Base-by-base conservation (phyloP, 2,329 filamentous ascomycete species). In the Colletotrichum sidae region DNA sequence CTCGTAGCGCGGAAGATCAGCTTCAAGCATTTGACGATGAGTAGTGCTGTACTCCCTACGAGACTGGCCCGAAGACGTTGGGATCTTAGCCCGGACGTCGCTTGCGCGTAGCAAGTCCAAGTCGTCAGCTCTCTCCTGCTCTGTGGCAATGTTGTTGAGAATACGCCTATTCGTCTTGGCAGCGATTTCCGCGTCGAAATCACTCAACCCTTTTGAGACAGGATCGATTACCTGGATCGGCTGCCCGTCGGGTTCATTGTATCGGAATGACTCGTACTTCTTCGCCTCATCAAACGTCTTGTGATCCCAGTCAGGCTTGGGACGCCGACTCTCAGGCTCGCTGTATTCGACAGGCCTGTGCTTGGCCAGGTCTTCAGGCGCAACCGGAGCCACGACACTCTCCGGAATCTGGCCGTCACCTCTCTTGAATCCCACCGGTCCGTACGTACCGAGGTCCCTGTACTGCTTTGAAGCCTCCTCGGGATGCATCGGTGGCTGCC, bases 391-490 rank as follows among this genome's bases (percentile, higher is more conserved):
- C 46, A 62, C 10, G 1, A 50, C 38, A 7, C 60, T 44, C 34
- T 63, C 63, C 33, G 60, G 61, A 8, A 42, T 55, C 35, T 60
- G 47, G 8, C 67, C 65, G 41, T 69, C 53, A 2, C 70, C 71
- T 56, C 76, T 70, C 2, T 70, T 70, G 45, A 71, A 69, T 25
- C 60, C 54, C 4, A 69, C 55, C 5, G 71, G 69, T 2, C 49
- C 69, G 59, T 81, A 81, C 9, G 73, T 71, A 45, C 69, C 57
- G 42, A 81, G 67, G 58, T 81, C 78, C 7, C 70, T 41, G 60
- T 80, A 80, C 49, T 75, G 69, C 69, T 79, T 79, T 1, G 76
- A 77, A 2, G 71, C 73, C 62, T 79, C 77, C 45, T 79, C 76
- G 0, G 76, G 70, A 38, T 65, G 57, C 45, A 62, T 50, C 4